These are phyloP conservation scores for Vickermania ingenoplastis DNA, from an alignment of 208 protist species.

Conservation along the genomic window DNA sequence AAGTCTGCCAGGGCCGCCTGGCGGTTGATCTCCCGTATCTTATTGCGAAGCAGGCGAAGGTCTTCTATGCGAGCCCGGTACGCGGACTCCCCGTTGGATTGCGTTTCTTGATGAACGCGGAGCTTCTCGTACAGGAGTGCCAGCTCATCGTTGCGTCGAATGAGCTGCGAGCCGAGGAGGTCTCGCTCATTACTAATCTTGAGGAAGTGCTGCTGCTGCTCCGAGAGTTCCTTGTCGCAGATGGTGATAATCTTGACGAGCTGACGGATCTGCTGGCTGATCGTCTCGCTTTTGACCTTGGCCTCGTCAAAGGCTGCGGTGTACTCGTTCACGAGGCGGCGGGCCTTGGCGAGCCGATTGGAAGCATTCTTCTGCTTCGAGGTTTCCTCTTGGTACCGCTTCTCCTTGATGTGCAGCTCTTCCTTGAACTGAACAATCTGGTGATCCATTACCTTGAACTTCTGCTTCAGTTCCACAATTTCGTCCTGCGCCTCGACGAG, in stretches of 20 bases:
- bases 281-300: constrained; percentile 36
- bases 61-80: constrained; percentile 86
- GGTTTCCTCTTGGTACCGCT: constrained; percentile 55
- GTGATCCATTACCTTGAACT: constrained; percentile 97
- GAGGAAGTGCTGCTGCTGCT: constrained; percentile 91
- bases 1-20: constrained; percentile 73
- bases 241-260: constrained; percentile 92
- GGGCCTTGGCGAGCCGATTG: constrained; percentile 65
- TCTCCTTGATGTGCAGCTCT: constrained; percentile 90
- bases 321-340: constrained; percentile 61
- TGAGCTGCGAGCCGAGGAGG: constrained; percentile 93
- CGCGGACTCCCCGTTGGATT: constrained; percentile 92
- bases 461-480: constrained; percentile 94
- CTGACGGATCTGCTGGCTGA: constrained; percentile 87
- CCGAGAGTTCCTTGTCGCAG: constrained; percentile 83
- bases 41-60: constrained; percentile 56
- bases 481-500: constrained; percentile 96
- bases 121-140: constrained; percentile 97
- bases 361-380: constrained; percentile 36
- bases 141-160: constrained; percentile 97
- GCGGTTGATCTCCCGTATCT: constrained; percentile 87
- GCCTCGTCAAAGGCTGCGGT: constrained; percentile 40
- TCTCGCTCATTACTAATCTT: constrained; percentile 94
- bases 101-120: constrained; percentile 90
- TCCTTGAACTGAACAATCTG: constrained; percentile 92